Evolutionary conservation across 352 stramenopile genomes (phyloP).

Genomic region (Globisporangium abappressorium): DNA sequence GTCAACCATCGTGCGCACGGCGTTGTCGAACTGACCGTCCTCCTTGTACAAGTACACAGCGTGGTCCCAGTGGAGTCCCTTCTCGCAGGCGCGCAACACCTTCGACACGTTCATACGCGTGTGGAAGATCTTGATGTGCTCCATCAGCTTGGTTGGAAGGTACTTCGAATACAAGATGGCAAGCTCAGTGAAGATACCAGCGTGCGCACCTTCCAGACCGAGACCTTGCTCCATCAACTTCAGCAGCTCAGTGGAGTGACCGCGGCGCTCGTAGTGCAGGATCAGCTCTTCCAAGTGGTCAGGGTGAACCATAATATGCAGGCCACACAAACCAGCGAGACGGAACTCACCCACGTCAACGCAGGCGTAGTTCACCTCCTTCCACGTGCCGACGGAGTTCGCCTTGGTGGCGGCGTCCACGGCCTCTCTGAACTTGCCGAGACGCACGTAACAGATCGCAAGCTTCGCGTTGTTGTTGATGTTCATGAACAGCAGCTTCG

Average conservation of each 20-base stretch:
- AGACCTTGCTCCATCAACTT: constrained; percentile 99
- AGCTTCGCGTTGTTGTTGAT: constrained; percentile 99
- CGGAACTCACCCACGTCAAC: constrained; percentile 98
- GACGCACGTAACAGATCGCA: constrained; percentile 98
- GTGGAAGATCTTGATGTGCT: constrained; percentile 99
- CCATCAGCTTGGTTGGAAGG: constrained; percentile 98
- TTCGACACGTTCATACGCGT: constrained; percentile 99
- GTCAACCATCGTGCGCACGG: constrained; percentile 99
- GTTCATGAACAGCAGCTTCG: constrained; percentile 98
- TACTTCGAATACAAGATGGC: constrained; percentile 99
- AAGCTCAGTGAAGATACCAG: constrained; percentile 99
- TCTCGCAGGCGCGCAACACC: constrained; percentile 96
- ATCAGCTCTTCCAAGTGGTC: constrained; percentile 99
- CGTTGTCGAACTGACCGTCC: constrained; percentile 98
- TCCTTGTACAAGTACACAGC: constrained; percentile 99
- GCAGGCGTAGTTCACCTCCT: constrained; percentile 99
- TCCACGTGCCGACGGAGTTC: constrained; percentile 99
- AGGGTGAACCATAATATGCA: constrained; percentile 99
- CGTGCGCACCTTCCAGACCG: constrained; percentile 97
- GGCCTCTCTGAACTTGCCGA: constrained; percentile 98
- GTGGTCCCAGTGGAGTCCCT: constrained; percentile 97
- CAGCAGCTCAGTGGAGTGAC: constrained; percentile 95
- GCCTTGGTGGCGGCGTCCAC: constrained; percentile 99
- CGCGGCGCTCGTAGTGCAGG: constrained; percentile 97
- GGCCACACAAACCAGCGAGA: constrained; percentile 95